phyloP scores from a whole-genome alignment of 257 asterid genomes.

The Plantago major region DNA sequence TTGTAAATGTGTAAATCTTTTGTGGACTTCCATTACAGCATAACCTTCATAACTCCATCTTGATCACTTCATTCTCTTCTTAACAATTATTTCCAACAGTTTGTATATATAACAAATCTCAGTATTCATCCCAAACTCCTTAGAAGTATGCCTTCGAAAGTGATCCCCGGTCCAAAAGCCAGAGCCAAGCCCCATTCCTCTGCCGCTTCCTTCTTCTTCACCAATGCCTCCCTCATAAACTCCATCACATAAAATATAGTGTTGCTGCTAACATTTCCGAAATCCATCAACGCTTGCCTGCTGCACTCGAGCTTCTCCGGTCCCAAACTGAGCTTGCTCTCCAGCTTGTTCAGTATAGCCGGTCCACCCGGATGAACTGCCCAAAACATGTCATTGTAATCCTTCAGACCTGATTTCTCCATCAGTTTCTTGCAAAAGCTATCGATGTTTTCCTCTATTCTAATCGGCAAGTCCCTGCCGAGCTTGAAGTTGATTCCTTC shows the following conservation, averaged over 20 bases:
- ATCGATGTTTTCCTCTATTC: constrained; percentile 74
- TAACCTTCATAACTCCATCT: too few species aligned
- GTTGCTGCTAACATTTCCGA: constrained; percentile 87
- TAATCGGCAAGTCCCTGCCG: constrained; percentile 75
- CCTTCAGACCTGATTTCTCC: constrained; percentile 32
- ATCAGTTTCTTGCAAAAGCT: constrained; percentile 63
- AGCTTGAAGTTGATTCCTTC: constrained; percentile 83
- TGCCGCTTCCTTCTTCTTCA: constrained; percentile 27
- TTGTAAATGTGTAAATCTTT: too few species aligned
- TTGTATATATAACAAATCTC: background rate
- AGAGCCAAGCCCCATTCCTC: constrained; percentile 90
- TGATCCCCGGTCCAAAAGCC: constrained; percentile 92
- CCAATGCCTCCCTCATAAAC: constrained; percentile 67
- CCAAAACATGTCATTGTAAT: constrained; percentile 71
- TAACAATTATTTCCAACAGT: background rate
- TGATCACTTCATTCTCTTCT: background rate
- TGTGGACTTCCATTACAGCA: too few species aligned
- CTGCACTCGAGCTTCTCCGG: constrained; percentile 61
- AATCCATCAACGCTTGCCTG: constrained; percentile 82
- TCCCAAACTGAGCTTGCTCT: constrained; percentile 43
- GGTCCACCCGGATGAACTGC: constrained; percentile 98
- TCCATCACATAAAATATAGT: constrained; percentile 84
- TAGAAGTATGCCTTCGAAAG: constrained; percentile 87
- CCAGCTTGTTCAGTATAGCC: constrained; percentile 76
- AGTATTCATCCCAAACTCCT: constrained; percentile 43